Evolutionary conservation across 2,329 filamentous ascomycete species (phyloP), one percentile per base, ranked within the genome.

Genomic region (Phialophora expanda): DNA sequence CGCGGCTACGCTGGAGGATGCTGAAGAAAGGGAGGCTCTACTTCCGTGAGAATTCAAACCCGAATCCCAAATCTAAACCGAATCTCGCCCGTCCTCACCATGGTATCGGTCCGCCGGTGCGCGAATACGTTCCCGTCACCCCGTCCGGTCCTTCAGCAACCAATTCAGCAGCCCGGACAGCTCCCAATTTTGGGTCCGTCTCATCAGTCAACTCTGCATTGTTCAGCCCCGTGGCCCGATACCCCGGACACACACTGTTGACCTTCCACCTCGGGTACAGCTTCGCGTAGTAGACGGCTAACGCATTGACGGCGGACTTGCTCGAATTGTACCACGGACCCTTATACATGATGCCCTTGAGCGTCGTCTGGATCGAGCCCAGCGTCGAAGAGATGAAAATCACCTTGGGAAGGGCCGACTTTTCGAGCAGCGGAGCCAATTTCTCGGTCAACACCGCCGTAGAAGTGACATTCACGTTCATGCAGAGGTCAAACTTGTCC

Each of bases 391-490:
- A 62, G 8, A 73, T 28, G 55, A 73, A 71, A 34, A 73, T 68
- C 56, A 73, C 61, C 38, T 70, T 70, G 20, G 71, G 70, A 7
- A 64, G 38, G 14, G 44, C 63, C 28, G 68, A 66, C 50, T 69
- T 64, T 56, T 71, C 66, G 48, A 73, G 61, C 51, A 71, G 56
- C 11, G 70, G 69, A 3, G 61, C 58, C 44, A 72, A n/a, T 17
- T 44, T 53, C 1, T 71, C 69, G 8, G 71, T 73, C 51, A 73
- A 50, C 2, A 71, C 60, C 6, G 64, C 71, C 24, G 69, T 69
- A 5, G 70, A 70, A 32, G 68, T 70, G 26, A 73, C 66, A 55
- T 75, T 75, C 61, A 74, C 70, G 34, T 69, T 67, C 59, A 67
- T 71, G 22, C 68, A 69, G 14, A 69, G 59, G 66, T 73, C 67